Base-by-base conservation (phyloP, 352 stramenopile species). In the Phytophthora hibernalis region DNA sequence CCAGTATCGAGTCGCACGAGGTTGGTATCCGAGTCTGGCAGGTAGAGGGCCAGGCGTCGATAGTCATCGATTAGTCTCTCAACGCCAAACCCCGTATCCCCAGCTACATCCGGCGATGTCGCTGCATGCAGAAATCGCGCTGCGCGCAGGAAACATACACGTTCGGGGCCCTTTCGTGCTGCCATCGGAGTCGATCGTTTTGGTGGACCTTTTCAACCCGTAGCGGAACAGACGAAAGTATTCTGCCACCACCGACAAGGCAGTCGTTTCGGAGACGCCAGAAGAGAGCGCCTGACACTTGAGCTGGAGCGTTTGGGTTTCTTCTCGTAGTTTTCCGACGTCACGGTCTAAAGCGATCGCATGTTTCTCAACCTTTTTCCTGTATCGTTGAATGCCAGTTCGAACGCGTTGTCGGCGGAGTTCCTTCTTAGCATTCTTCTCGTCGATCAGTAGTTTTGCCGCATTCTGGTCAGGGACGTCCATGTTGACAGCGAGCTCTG, bases 151-250 rank as follows among this genome's bases (percentile, higher is more conserved):
- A 35, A 37, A 44, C n/a, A 30, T 5, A n/a, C 13, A 33, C 15
- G 30, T 18, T 18, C 16, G 28, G 5, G 28, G 1, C 28, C 11
- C 28, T 33, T 33, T 33, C 8, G 28, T 33, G 28, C 8, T 33
- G 28, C 2, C 12, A 8, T 2, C 10, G 16, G 12, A 11, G 7
- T 7, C 15, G n/a, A 5, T 24, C 22, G 13, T 20, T 24, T 3
- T 1, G 10, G 35, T 13, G 8, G 21, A 15, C 10, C 24, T 8
- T 18, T 30, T 47, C 12, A 22, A 21, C 9, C 54, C 43, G 43
- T 53, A 37, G 12, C 5, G 42, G 35, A 62, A 61, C 2, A 62
- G 31, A 2, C 54, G 43, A 20, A 18, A 62, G 5, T 54, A 40
- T 24, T 54, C 33, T 10, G 20, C 43, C 10, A 18, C 35, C 35